Evolutionary conservation across 768 basidiomycete genomes (phyloP), one percentile per base, ranked within the genome.

Genomic region (Neoboletus magnificus): DNA sequence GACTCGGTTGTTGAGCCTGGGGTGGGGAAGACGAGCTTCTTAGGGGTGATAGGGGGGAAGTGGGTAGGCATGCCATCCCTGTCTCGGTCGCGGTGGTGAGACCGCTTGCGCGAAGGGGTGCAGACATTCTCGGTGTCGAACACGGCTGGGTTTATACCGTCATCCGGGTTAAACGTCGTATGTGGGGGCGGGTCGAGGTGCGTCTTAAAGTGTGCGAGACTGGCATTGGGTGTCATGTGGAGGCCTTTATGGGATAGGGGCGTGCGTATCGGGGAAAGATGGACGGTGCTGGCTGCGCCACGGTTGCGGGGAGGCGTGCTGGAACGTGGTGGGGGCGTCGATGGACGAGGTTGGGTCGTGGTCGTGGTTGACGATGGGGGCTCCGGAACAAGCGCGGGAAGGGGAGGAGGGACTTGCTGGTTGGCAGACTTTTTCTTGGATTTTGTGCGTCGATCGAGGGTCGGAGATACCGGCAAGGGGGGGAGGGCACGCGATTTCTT

Each of bases 191-290:
- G 86, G 58, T 87, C 84, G 13, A 87, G 74, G 59, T 85, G 75
- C 10, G 82, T 80, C 61, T 87, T 89, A 67, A 86, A 87, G 70
- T 89, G 83, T 10, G 77, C 81, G 15, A 87, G 76, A 59, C 82
- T 86, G 1, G 85, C 69, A 3, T 79, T 79, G 4, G 86, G 86
- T 59, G 84, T 85, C 85, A 85, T 86, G 61, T 86, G 82, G 35
- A 86, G 65, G 37, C 85, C 86, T 60, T 78, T 81, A 65, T 87
- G 84, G 0, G 86, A 87, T 8, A 89, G 67, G 0, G 87, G 86
- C 1, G 87, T 88, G n/a, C 79, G 79, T 20, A 76, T 69, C 0
- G 85, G 82, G 2, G 87, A 87, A 18, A 86, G 72, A 23, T 78
- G 76, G 45, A 73, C 66, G 66, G 74, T 50, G 70, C 36, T 62